Evolutionary conservation across 1,284 basidiomycete genomes (phyloP), one percentile per base, ranked within the genome.

Genomic region (Ceratobasidium sp.): DNA sequence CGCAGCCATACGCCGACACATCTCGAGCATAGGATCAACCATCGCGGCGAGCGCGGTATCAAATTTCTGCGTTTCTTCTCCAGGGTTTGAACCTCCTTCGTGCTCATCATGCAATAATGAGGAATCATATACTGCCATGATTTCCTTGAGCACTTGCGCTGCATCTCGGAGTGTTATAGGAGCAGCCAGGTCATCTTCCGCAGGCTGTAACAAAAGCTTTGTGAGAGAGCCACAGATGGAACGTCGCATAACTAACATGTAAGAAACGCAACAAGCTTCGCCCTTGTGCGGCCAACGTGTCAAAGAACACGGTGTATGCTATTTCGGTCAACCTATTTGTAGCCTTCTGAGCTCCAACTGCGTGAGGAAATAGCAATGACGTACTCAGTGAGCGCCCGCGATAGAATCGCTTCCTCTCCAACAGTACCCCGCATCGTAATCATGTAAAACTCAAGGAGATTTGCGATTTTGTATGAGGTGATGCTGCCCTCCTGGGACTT

Each of bases 371-470:
- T 7, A 46, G 59, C 46, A 63, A 5, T 23, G 40, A 81, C 90
- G 73, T 77, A 96, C 92, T 98, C 94, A 76, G 88, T 84, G 21
- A 99, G 82, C 0, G 92, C 91, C 74, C 83, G 85, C 2, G 90
- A 92, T 72, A 98, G 82, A 36, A 91, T 76, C 0, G 96, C 94
- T 7, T 91, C 83, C 12, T 86, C 84, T 0, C 96, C 96, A 61
- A 98, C 90, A 0, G 96, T 98, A 73, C 92, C 86, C 64, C 88
- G 85, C 95, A 99, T 97, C 0, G 95, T 98, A 23, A 93, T 81
- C 78, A 90, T 84, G 80, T 98, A 99, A 79, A 98, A 99, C 76
- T 96, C 92, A 2, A 99, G 81, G n/a, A 98, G 83, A 77, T 95
- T 97, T 53, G 94, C 90, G 66, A 99, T 89, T 79, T 93, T 93